phyloP scores from a whole-genome alignment of 257 asterid genomes.

The Salvia rosmarinus region DNA sequence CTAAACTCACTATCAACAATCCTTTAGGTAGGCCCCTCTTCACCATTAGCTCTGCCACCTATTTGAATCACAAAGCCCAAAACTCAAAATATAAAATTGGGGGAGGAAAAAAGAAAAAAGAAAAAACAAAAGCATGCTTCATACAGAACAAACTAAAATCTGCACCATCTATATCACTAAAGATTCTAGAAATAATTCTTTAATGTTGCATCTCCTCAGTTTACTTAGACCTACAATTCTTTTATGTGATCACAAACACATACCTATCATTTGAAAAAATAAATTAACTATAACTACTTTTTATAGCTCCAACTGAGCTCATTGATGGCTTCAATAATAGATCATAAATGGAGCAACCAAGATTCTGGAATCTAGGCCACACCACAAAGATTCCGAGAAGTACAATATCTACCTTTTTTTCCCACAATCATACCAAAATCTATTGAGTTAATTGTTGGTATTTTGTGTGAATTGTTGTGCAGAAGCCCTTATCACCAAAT shows the following conservation, averaged over 20 bases:
- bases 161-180: neutral
- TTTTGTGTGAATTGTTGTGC: no score
- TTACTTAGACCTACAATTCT: neutral
- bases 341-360: neutral
- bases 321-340: neutral
- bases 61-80: neutral
- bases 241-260: neutral
- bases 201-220: neutral
- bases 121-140: neutral
- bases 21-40: constrained; percentile 56
- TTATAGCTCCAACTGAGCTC: neutral
- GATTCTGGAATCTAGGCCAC: neutral
- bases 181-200: neutral
- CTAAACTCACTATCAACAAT: constrained; percentile 48
- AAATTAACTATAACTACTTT: neutral
- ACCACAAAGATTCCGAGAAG: neutral
- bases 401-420: neutral
- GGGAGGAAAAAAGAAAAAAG: neutral
- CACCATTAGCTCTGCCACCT: constrained; percentile 78
- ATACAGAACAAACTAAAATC: neutral
- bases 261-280: neutral
- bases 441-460: no score
- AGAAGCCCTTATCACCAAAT: no score
- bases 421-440: neutral
- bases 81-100: neutral